These are phyloP conservation scores for Exophiala sideris DNA, from an alignment of 2,329 filamentous ascomycete species.

Conservation along the genomic window DNA sequence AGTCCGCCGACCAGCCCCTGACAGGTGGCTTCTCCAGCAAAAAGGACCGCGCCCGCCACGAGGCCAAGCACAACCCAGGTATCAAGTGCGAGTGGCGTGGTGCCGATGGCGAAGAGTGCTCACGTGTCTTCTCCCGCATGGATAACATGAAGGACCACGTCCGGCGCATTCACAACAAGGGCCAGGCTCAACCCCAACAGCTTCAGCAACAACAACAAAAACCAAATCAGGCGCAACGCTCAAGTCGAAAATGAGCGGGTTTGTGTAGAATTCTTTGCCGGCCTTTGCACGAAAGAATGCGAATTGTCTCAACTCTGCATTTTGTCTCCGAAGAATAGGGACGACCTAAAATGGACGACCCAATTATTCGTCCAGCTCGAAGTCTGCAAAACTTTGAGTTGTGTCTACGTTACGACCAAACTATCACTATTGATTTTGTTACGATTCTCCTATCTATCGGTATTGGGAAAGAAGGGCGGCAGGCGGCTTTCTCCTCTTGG, in stretches of 20 bases:
- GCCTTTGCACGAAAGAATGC: no score
- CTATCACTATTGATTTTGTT: background rate
- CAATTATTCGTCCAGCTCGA: no score
- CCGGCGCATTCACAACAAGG: conserved; percentile 40
- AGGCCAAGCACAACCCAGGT: conserved; percentile 62
- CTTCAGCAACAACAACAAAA: conserved; percentile 15
- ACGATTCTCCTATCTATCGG: background rate
- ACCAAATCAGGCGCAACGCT: background rate
- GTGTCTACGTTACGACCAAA: background rate
- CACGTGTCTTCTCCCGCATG: conserved; percentile 57
- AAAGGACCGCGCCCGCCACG: conserved; percentile 60
- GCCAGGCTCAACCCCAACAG: conserved; percentile 20
- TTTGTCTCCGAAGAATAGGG: no score
- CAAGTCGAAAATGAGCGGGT: conserved; percentile 9
- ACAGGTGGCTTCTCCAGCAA: conserved; percentile 61
- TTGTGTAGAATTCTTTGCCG: no score
- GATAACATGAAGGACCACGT: conserved; percentile 60
- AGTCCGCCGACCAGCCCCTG: conserved; percentile 34
- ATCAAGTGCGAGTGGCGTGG: conserved; percentile 46
- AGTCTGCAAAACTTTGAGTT: no score
- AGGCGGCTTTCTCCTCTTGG: background rate
- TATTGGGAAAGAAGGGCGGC: background rate
- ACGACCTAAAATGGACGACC: no score
- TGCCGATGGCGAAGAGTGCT: conserved; percentile 45
- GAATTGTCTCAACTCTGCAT: no score